phyloP scores from a whole-genome alignment of 2,329 filamentous ascomycete genomes.

The Blastomyces silverae region DNA sequence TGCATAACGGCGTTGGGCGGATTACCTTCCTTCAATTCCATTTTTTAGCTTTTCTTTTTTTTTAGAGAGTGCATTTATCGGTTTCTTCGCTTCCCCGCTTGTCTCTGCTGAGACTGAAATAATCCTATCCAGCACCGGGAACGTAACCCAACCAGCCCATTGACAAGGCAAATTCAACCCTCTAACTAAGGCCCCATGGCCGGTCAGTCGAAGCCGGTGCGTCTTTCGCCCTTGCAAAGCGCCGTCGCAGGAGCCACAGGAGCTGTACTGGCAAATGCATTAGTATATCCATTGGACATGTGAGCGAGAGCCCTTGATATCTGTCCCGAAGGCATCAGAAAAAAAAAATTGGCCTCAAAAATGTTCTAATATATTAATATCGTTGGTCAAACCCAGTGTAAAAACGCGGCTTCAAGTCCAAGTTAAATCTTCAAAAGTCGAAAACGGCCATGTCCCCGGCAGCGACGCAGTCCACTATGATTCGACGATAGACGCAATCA shows the following conservation, averaged over 20 bases:
- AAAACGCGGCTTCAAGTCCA: slow-evolving; percentile 97
- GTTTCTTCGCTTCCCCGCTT: neutral
- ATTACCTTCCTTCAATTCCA: neutral
- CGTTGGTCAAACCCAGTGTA: slow-evolving; percentile 53
- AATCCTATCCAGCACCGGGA: too few species aligned
- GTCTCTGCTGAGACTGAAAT: neutral
- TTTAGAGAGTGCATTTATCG: neutral
- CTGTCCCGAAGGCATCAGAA: neutral
- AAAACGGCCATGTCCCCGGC: slow-evolving; percentile 41
- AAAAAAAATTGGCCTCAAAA: neutral
- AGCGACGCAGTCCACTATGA: slow-evolving; percentile 61
- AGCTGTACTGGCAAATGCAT: slow-evolving; percentile 85
- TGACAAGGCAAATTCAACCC: neutral
- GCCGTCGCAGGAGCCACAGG: slow-evolving; percentile 89
- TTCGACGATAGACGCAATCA: slow-evolving; percentile 81
- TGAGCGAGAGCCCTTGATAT: slow-evolving; percentile 53
- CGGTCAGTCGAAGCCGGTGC: slow-evolving; percentile 56
- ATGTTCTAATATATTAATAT: slow-evolving; percentile 12
- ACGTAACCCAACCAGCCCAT: neutral
- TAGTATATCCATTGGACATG: slow-evolving; percentile 97
- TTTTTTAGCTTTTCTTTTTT: neutral
- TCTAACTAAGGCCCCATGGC: slow-evolving; percentile 40
- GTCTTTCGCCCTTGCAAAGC: slow-evolving; percentile 83
- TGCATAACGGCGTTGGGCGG: slow-evolving; percentile 2
- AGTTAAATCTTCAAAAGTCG: slow-evolving; percentile 56